Conservation (phyloP, 768 basidiomycete species). For the Suillus alpinus region DNA sequence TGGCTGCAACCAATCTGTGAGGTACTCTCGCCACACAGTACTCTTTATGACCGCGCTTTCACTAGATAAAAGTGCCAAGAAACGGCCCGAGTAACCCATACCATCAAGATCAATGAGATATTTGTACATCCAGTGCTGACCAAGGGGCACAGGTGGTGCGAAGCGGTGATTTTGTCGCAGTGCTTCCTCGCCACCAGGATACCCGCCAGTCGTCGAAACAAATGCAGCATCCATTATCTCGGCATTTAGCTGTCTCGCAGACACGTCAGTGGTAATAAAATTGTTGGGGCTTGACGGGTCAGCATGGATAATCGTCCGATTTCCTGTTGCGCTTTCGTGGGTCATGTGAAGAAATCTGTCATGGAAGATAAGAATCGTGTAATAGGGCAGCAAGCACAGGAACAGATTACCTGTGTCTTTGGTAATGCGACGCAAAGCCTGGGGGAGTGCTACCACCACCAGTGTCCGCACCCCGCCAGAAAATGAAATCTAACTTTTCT, state of each 20-base stretch:
- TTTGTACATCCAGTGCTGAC: conserved; percentile 90
- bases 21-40: conserved; percentile 90
- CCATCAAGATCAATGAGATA: conserved; percentile 92
- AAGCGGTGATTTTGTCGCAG: conserved; percentile 67
- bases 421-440: conserved; percentile 80
- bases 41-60: conserved; percentile 90
- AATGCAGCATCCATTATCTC: conserved; percentile 90
- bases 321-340: conserved; percentile 44
- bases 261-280: conserved; percentile 61
- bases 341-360: conserved; percentile 74
- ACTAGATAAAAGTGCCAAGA: conserved; percentile 80
- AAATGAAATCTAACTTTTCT: conserved; percentile 79
- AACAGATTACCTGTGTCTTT: conserved; percentile 69
- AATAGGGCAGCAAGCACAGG: conserved; percentile 10
- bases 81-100: conserved; percentile 91
- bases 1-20: conserved; percentile 88
- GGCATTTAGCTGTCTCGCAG: conserved; percentile 59
- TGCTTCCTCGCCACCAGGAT: conserved; percentile 71
- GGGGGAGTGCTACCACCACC: conserved; percentile 88
- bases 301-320: conserved; percentile 67
- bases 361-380: not conserved
- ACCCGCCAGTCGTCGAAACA: conserved; percentile 71
- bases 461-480: conserved; percentile 96
- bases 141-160: conserved; percentile 73
- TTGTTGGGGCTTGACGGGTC: conserved; percentile 57